Base-by-base conservation (phyloP, 2,329 filamentous ascomycete species). In the Rutstroemia sp. region DNA sequence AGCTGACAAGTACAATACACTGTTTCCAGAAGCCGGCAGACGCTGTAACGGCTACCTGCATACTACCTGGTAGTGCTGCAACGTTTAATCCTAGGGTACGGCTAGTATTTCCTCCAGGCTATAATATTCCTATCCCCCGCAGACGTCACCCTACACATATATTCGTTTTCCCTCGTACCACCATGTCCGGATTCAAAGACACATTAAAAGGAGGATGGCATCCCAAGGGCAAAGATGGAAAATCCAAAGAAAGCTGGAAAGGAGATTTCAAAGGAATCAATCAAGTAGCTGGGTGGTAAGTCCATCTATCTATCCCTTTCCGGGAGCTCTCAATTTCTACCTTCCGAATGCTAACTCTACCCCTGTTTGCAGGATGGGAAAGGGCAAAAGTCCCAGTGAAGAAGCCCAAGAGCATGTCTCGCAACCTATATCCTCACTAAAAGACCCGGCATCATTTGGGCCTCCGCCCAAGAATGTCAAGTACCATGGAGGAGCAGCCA, bases 381-480 rank as follows among this genome's bases (percentile, higher is more conserved):
- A 69, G 57, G 64, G 62, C 21, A 70, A 68, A 61, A 60, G 65
- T 39, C 23, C 63, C 23, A 58, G 58, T 49, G 54, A 54, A 45
- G 61, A 60, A 57, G 58, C 57, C 47, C 19, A 55, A 2, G 64
- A 67, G 37, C 66, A 65, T 60, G 49, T 61, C 9, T 61, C 65
- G 21, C 74, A 75, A 48, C 85, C 86, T 16, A 68, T 88, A 12
- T 75, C 78, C 1, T 75, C 78, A 2, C 69, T 88, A 19, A 83
- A 80, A 70, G 85, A 89, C 65, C 86, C 84, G 2, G 66, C 77
- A 1, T 75, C 78, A 2, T 88, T 88, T 68, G 85, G 78, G 1
- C 84, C 85, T 38, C 86, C 86, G 42, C 86, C 86, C 1, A 88
- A 82, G 67, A 80, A 70, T 55, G 57, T 67, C 37, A 65, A 65